Conservation (phyloP, 257 asterid genomes). For the Avicennia marina region DNA sequence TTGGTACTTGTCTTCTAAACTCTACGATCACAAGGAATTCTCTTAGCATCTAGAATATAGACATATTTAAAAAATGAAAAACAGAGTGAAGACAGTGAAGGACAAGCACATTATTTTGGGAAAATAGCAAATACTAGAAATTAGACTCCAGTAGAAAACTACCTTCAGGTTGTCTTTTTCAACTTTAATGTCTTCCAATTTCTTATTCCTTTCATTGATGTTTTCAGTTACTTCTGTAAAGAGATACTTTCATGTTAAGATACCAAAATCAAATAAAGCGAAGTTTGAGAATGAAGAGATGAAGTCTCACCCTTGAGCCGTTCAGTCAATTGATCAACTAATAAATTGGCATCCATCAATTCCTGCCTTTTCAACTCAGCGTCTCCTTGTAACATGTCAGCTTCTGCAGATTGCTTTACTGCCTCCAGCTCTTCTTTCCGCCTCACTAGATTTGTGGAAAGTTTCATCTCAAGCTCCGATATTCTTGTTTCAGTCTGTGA, state of each 20-base stretch:
- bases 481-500: slow-evolving; percentile 84
- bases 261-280: slow-evolving; percentile 7
- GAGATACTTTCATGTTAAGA: slow-evolving; percentile 10
- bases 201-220: slow-evolving; percentile 51
- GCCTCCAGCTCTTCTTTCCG: slow-evolving; percentile 95
- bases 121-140: slow-evolving; percentile 16
- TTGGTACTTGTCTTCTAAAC: slow-evolving; percentile 66
- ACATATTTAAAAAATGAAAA: slow-evolving; percentile 9
- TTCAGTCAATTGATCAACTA: slow-evolving; percentile 53
- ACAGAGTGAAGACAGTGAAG: slow-evolving; percentile 3
- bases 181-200: slow-evolving; percentile 60
- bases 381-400: slow-evolving; percentile 61
- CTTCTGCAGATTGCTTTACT: slow-evolving; percentile 60
- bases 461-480: slow-evolving; percentile 95
- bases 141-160: slow-evolving; percentile 18
- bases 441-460: slow-evolving; percentile 89
- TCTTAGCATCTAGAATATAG: slow-evolving; percentile 22
- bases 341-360: slow-evolving; percentile 49
- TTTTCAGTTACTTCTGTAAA: slow-evolving; percentile 59
- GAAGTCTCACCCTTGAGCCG: slow-evolving; percentile 66
- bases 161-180: slow-evolving; percentile 79
- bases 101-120: background rate
- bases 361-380: slow-evolving; percentile 86
- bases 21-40: slow-evolving; percentile 38
- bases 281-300: slow-evolving; percentile 15